Evolutionary conservation across 805 yeast species (phyloP).

Genomic region (Candida sithepensis): DNA sequence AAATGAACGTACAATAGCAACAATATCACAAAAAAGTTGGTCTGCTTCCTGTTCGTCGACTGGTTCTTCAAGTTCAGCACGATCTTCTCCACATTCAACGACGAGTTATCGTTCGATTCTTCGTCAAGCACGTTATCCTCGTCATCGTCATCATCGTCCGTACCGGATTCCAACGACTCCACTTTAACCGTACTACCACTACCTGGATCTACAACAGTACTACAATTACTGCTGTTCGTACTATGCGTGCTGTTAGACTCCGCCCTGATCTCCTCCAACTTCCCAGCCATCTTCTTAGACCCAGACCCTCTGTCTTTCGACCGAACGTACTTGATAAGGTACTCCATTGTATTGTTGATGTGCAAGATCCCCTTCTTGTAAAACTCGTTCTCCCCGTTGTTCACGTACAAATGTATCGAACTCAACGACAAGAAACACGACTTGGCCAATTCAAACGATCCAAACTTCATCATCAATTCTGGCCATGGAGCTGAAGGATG

Average conservation of each 20-base stretch:
- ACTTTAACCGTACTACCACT: no score
- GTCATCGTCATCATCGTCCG: no score
- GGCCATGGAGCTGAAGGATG: constrained; percentile 65
- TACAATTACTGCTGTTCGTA: no score
- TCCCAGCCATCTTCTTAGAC: not conserved
- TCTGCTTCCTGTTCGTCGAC: constrained; percentile 33
- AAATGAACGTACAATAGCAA: constrained; percentile 52
- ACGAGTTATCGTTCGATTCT: constrained; percentile 8
- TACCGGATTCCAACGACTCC: no score
- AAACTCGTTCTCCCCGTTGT: constrained; percentile 48
- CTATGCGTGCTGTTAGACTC: no score
- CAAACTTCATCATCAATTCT: constrained; percentile 50
- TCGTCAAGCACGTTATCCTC: constrained; percentile 1
- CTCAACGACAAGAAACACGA: constrained; percentile 55
- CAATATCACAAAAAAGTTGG: constrained; percentile 45
- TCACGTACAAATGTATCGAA: constrained; percentile 55
- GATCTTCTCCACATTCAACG: constrained; percentile 31
- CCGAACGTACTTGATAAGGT: constrained; percentile 43
- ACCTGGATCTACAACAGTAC: no score
- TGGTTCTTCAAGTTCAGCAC: constrained; percentile 37
- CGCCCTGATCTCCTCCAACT: no score
- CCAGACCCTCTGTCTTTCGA: constrained; percentile 14
- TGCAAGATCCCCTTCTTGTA: constrained; percentile 51
- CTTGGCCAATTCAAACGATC: constrained; percentile 55
- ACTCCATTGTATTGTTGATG: constrained; percentile 54